Conservation (phyloP, 495 filamentous ascomycete genomes). For the Aspergillus saccharolyticus region DNA sequence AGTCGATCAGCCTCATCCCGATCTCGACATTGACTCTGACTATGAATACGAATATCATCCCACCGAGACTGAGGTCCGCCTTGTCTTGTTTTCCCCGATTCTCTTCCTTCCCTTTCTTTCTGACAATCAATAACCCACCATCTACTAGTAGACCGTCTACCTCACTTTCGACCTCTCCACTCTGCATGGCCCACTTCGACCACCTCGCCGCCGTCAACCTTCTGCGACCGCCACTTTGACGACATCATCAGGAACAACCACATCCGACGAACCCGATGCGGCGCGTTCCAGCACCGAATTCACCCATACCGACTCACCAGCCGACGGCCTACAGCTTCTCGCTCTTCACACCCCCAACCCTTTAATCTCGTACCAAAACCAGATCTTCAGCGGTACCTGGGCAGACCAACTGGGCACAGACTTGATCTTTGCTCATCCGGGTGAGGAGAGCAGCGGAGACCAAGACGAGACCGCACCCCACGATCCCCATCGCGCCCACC, state of each 20-base stretch:
- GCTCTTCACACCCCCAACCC: constrained; percentile 71
- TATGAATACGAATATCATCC: constrained; percentile 62
- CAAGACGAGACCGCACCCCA: constrained; percentile 3
- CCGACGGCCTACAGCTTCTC: constrained; percentile 66
- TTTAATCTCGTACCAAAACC: constrained; percentile 67
- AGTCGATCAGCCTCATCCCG: constrained; percentile 3
- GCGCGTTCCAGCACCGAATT: constrained; percentile 24
- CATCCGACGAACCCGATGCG: constrained; percentile 13
- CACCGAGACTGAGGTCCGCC: constrained; percentile 50
- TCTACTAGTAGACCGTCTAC: constrained; percentile 50
- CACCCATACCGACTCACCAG: constrained; percentile 12
- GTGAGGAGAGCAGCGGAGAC: constrained; percentile 1
- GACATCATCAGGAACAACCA: background rate
- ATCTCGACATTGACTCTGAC: constrained; percentile 29
- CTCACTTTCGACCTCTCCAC: constrained; percentile 51
- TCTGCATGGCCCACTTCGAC: constrained; percentile 34
- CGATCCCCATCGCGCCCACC: constrained; percentile 27
- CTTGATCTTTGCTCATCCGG: constrained; percentile 58
- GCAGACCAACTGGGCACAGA: constrained; percentile 74
- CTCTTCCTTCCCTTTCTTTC: background rate
- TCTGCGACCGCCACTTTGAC: constrained; percentile 5
- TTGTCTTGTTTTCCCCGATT: background rate
- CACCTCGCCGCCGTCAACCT: constrained; percentile 28
- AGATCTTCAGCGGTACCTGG: constrained; percentile 74
- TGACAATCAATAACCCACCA: background rate